Percentiles rank a stretch among this genome's conserved stretches.
phyloP scores from a whole-genome alignment of 495 filamentous ascomycete genomes.

The Penicillium fimorum region DNA sequence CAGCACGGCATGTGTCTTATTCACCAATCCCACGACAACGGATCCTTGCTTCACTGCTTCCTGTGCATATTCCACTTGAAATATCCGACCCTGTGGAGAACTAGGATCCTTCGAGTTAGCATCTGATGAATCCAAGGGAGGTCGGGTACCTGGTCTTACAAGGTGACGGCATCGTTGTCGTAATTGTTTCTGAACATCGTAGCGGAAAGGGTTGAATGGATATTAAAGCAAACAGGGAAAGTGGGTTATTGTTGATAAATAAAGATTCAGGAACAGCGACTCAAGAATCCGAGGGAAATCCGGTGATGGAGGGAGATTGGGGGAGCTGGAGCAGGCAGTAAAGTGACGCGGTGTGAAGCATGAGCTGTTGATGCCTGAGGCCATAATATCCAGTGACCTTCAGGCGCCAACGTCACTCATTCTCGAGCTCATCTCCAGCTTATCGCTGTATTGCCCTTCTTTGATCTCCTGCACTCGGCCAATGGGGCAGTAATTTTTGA shows the following conservation, averaged over 20 bases:
- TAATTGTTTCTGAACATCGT: conserved; percentile 99
- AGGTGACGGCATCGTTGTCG: conserved; percentile 99
- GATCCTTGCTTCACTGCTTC: conserved; percentile 99
- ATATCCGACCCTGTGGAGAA: conserved; percentile 98
- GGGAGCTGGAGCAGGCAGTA: conserved; percentile 33
- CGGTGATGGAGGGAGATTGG: conserved; percentile 21
- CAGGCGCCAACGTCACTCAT: conserved; percentile 41
- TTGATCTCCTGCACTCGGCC: conserved; percentile 15
- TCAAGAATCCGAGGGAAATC: conserved; percentile 16
- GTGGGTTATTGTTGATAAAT: conserved; percentile 8
- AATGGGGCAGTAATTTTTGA: conserved; percentile 22
- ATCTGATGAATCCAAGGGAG: conserved; percentile 16
- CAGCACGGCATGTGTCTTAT: conserved; percentile 96
- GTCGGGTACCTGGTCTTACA: conserved; percentile 61
- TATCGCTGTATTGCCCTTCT: conserved; percentile 3
- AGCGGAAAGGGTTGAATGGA: conserved; percentile 15
- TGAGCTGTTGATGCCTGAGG: conserved; percentile 42
- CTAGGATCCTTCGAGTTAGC: conserved; percentile 45
- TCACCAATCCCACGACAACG: conserved; percentile 92
- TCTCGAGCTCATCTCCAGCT: conserved; percentile 16
- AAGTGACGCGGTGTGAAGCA: conserved; percentile 38
- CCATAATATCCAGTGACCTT: conserved; percentile 31
- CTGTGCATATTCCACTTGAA: conserved; percentile 98
- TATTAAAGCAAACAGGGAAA: conserved; percentile 2
- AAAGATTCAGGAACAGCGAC: conserved; percentile 23